A percentile compares a stretch with the other conserved stretches of the same genome.
phyloP scores from a whole-genome alignment of 2,329 filamentous ascomycete species.

The Beauveria asiatica region DNA sequence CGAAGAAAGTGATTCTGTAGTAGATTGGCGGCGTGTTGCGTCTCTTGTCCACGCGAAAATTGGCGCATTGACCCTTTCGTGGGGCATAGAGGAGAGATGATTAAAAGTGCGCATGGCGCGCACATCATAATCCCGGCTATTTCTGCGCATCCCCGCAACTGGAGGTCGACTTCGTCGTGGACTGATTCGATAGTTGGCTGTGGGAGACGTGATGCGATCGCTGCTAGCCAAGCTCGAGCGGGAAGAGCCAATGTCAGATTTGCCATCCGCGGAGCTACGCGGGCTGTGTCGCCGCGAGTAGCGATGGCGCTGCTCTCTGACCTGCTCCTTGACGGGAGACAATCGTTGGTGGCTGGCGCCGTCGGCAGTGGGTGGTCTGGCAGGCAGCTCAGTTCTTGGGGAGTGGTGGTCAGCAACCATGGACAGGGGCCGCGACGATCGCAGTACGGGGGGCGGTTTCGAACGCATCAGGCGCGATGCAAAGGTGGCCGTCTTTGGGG shows the following conservation, averaged over 20 bases:
- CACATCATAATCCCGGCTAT: neutral
- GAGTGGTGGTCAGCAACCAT: slow-evolving; percentile 47
- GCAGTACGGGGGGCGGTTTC: slow-evolving; percentile 37
- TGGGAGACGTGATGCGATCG: neutral
- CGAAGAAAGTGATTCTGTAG: neutral
- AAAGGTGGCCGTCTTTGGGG: slow-evolving; percentile 14
- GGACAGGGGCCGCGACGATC: slow-evolving; percentile 43
- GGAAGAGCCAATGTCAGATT: neutral
- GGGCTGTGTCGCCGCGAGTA: neutral
- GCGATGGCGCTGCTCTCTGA: neutral
- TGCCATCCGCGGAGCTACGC: neutral
- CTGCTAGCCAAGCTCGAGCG: neutral
- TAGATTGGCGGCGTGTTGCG: neutral
- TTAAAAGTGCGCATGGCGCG: neutral
- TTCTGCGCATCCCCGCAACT: neutral
- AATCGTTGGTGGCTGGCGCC: slow-evolving; percentile 11
- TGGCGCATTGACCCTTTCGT: neutral
- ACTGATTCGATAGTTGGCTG: neutral
- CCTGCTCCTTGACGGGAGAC: slow-evolving; percentile 6
- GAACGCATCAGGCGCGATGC: slow-evolving; percentile 21
- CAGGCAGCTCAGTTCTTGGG: slow-evolving; percentile 23
- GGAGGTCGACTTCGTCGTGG: slow-evolving; percentile 3
- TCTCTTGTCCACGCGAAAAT: slow-evolving; percentile 4
- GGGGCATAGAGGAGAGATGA: neutral
- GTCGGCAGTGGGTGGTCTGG: slow-evolving; percentile 23